These are phyloP conservation scores for Helianthus annuus DNA, from an alignment of 129 eudicot genomes.

Conservation along the genomic window DNA sequence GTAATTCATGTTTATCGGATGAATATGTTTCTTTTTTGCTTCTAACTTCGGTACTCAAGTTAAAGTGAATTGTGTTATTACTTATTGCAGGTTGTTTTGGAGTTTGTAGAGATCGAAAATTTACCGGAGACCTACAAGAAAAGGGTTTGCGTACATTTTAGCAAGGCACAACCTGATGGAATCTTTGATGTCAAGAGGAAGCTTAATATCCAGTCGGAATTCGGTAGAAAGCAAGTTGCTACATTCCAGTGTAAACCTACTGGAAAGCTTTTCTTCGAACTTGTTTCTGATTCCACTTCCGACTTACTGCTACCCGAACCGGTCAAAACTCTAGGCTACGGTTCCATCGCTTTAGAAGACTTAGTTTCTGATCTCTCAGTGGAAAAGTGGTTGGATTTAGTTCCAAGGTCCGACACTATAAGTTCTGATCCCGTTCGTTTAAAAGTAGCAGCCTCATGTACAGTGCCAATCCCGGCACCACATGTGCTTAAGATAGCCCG, in stretches of 20 bases:
- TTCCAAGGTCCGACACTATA: conserved; percentile 18
- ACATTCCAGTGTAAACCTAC: conserved; percentile 67
- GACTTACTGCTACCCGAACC: conserved; percentile 28
- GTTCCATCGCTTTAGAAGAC: conserved; percentile 30
- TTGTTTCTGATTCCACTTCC: conserved; percentile 44
- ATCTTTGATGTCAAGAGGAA: conserved; percentile 66
- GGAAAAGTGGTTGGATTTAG: conserved; percentile 42
- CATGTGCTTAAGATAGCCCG: conserved; percentile 18
- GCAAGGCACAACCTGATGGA: conserved; percentile 69
- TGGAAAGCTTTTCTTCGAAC: conserved; percentile 63
- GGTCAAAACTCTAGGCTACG: conserved; percentile 21
- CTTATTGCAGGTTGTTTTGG: conserved; percentile 71
- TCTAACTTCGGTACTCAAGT: not conserved
- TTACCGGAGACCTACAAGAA: conserved; percentile 62
- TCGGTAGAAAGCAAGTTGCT: conserved; percentile 80
- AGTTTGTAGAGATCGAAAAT: conserved; percentile 68
- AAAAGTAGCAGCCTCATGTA: conserved; percentile 38
- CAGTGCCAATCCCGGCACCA: conserved; percentile 38
- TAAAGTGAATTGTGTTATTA: not conserved
- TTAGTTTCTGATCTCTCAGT: conserved; percentile 28
- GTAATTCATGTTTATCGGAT: conserved; percentile 33
- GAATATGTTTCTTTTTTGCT: not conserved
- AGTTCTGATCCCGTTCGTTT: conserved; percentile 27
- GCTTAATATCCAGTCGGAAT: conserved; percentile 65
- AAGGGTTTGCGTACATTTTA: conserved; percentile 49